Percentiles rank a stretch among this genome's conserved stretches.
These are phyloP conservation scores for Amanita rubescens DNA, from an alignment of 768 basidiomycete species.

Conservation along the genomic window DNA sequence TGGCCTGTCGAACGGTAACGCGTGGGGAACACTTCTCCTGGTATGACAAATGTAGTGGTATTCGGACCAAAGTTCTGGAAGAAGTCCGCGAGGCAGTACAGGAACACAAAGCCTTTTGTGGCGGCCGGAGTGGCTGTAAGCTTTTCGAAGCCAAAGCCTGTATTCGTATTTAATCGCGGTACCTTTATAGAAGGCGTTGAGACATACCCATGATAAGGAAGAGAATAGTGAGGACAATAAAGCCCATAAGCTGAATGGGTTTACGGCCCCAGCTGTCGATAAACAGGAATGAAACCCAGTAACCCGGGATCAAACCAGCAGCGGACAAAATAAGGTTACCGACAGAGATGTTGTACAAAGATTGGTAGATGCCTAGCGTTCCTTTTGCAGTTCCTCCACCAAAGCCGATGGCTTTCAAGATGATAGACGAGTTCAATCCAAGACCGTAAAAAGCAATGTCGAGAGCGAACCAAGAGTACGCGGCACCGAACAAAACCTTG, in stretches of 20 bases:
- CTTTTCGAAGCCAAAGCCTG: conserved; percentile 62
- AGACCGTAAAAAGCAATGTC: conserved; percentile 89
- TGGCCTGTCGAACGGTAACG: conserved; percentile 83
- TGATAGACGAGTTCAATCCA: conserved; percentile 74
- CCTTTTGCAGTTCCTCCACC: conserved; percentile 36
- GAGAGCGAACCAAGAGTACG: conserved; percentile 87
- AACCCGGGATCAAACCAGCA: conserved; percentile 80
- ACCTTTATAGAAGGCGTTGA: not conserved
- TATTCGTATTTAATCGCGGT: not conserved
- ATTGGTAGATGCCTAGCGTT: conserved; percentile 40
- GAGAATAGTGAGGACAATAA: conserved; percentile 54
- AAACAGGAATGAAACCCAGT: conserved; percentile 56
- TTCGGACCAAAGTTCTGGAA: conserved; percentile 90
- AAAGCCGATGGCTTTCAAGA: conserved; percentile 70
- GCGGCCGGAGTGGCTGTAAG: conserved; percentile 34
- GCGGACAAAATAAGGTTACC: conserved; percentile 73
- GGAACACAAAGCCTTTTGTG: conserved; percentile 64
- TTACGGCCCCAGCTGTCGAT: conserved; percentile 80
- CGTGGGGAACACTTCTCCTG: conserved; percentile 82
- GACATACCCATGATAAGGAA: conserved; percentile 63
- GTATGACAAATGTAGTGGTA: conserved; percentile 72
- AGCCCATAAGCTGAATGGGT: conserved; percentile 77
- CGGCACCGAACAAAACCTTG: conserved; percentile 70
- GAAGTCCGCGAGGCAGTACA: conserved; percentile 84
- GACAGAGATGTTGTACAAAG: conserved; percentile 55